Evolutionary conservation across 2,329 filamentous ascomycete species (phyloP).

Genomic region (Arthrinium phaeospermum): DNA sequence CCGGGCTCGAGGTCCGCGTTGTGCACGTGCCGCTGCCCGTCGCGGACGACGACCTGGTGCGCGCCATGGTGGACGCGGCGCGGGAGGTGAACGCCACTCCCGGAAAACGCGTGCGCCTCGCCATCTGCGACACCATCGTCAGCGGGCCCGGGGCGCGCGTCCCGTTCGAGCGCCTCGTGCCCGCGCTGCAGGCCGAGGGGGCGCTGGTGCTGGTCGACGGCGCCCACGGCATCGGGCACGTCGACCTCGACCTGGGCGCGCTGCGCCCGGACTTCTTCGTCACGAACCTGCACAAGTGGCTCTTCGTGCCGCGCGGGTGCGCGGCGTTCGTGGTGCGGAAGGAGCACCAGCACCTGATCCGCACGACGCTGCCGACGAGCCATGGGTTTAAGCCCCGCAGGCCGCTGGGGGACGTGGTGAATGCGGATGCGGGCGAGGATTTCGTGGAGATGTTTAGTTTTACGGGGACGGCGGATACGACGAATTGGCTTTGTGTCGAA

Average conservation of each 20-base stretch:
- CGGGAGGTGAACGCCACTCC: conserved; percentile 35
- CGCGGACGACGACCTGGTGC: conserved; percentile 59
- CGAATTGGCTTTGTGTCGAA: conserved; percentile 62
- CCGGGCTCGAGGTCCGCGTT: conserved; percentile 42
- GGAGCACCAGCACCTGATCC: conserved; percentile 65
- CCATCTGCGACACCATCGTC: conserved; percentile 69
- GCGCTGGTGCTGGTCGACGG: conserved; percentile 68
- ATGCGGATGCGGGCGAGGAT: background rate
- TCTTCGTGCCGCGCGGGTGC: conserved; percentile 68
- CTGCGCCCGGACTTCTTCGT: conserved; percentile 71
- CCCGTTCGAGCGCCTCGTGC: conserved; percentile 65
- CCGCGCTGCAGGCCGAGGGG: conserved; percentile 58
- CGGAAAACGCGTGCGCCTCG: conserved; percentile 60
- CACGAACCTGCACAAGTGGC: conserved; percentile 73
- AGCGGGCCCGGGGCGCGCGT: conserved; percentile 68
- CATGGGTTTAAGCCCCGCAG: conserved; percentile 59
- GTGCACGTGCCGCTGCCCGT: conserved; percentile 60
- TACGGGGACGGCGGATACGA: conserved; percentile 58
- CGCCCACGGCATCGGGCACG: conserved; percentile 69
- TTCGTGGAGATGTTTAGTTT: conserved; percentile 45
- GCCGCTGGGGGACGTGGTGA: conserved; percentile 1
- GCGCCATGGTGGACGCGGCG: conserved; percentile 55
- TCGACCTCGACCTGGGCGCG: conserved; percentile 60
- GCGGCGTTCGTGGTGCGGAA: conserved; percentile 67
- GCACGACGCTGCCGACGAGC: conserved; percentile 68